These are phyloP conservation scores for Coemansia sp. DNA, from an alignment of 192 early-diverging fungal species.

Conservation along the genomic window DNA sequence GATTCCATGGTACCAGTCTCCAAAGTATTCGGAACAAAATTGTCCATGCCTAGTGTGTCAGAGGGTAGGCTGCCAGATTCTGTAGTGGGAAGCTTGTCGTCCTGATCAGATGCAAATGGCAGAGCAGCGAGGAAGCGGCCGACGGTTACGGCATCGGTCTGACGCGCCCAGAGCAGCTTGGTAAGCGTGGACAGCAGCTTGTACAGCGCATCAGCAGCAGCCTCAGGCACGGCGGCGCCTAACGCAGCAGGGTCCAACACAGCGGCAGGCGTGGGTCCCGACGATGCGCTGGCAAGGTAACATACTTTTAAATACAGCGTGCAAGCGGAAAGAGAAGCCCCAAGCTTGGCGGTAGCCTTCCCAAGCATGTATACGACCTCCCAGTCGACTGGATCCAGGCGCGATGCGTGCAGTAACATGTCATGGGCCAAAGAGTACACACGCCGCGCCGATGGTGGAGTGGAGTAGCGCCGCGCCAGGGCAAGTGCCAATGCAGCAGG, in stretches of 20 bases:
- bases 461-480: conserved; percentile 28
- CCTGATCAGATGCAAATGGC: conserved; percentile 14
- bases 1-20: background rate
- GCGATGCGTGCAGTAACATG: conserved; percentile 26
- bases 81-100: background rate
- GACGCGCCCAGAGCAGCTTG: conserved; percentile 22
- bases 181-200: conserved; percentile 36
- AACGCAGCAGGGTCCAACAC: background rate
- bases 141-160: conserved; percentile 17
- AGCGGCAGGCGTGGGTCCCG: background rate
- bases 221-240: conserved; percentile 12
- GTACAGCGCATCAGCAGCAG: conserved; percentile 27
- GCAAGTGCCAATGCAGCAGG: conserved; percentile 11
- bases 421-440: conserved; percentile 27
- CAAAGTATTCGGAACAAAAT: background rate
- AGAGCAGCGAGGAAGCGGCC: conserved; percentile 32
- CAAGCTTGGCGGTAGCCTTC: conserved; percentile 34
- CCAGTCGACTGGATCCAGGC: conserved; percentile 32
- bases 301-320: conserved; percentile 42
- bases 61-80: background rate
- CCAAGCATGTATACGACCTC: conserved; percentile 37
- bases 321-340: conserved; percentile 25
- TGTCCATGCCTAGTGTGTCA: background rate
- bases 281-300: conserved; percentile 14
- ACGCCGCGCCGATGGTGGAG: conserved; percentile 3